Percentiles rank a stretch among this genome's conserved stretches.
Evolutionary conservation across 352 stramenopile species (phyloP).

Genomic region (Phytopythium ostracodes): DNA sequence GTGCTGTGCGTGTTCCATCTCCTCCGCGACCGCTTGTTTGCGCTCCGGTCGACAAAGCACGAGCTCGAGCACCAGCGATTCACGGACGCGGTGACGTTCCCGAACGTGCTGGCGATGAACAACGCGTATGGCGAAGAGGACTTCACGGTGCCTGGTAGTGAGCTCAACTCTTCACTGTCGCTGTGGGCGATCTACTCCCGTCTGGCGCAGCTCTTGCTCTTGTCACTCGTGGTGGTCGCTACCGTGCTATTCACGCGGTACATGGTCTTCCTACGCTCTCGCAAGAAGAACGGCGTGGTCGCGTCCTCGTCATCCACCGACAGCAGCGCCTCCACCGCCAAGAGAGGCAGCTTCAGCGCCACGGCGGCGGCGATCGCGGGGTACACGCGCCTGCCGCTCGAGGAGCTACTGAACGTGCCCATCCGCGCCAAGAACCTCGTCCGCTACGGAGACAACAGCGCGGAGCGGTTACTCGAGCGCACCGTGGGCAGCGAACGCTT

Average conservation of each 20-base stretch:
- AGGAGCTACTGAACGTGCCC: conserved; percentile 42
- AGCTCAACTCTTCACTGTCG: background rate
- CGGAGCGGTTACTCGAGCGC: conserved; percentile 9
- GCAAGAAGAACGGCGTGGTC: background rate
- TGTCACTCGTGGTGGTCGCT: conserved; percentile 14
- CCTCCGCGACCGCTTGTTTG: conserved; percentile 17
- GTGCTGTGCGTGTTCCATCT: conserved; percentile 9
- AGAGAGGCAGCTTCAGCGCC: background rate
- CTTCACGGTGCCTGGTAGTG: conserved; percentile 7
- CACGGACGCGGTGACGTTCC: conserved; percentile 22
- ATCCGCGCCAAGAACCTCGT: conserved; percentile 45
- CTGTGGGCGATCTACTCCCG: conserved; percentile 37
- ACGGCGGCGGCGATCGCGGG: conserved; percentile 13
- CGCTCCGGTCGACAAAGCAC: conserved; percentile 24
- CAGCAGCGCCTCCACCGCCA: background rate
- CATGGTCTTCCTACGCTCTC: background rate
- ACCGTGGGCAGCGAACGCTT: conserved; percentile 25
- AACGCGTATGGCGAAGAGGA: conserved; percentile 34
- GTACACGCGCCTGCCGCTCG: conserved; percentile 40
- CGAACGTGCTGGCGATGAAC: conserved; percentile 19
- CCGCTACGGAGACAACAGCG: conserved; percentile 14
- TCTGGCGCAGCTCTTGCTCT: conserved; percentile 19
- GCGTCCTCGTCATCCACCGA: background rate
- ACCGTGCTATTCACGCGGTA: conserved; percentile 17
- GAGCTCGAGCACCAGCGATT: conserved; percentile 25